A percentile compares a stretch with the other conserved stretches of the same genome.
These are phyloP conservation scores for Nakaseomyces delphensis DNA, from an alignment of 1,139 yeast species.

Conservation along the genomic window DNA sequence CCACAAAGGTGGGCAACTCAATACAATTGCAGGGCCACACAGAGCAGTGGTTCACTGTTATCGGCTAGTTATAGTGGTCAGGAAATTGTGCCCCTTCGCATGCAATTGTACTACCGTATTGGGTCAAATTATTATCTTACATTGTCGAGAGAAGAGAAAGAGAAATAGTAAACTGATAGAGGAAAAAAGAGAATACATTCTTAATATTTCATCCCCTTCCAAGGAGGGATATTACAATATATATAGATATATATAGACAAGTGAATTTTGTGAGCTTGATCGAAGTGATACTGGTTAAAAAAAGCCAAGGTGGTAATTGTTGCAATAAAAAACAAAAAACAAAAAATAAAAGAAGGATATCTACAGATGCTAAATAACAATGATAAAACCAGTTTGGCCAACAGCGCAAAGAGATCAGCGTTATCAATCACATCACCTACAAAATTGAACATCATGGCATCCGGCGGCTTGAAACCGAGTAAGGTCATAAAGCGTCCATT, in stretches of 20 bases:
- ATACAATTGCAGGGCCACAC: no score
- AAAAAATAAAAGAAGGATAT: no score
- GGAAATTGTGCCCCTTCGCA: no score
- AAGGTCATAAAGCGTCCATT: slow-evolving; percentile 20
- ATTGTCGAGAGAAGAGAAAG: background rate
- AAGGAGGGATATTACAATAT: no score
- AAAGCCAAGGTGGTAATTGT: no score
- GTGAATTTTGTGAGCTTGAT: no score
- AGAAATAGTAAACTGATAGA: no score
- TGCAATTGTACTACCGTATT: slow-evolving; percentile 2
- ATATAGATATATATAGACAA: no score
- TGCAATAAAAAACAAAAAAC: background rate
- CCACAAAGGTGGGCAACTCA: slow-evolving; percentile 1
- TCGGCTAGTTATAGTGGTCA: background rate
- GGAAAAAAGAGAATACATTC: no score
- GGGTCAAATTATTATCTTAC: background rate
- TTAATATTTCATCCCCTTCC: no score
- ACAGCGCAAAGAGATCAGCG: slow-evolving; percentile 26
- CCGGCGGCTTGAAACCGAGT: slow-evolving; percentile 30
- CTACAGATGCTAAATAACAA: slow-evolving; percentile 6
- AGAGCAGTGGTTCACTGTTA: background rate
- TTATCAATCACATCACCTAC: slow-evolving; percentile 39
- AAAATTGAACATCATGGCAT: slow-evolving; percentile 37
- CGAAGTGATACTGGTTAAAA: background rate
- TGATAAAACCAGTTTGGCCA: slow-evolving; percentile 8